Base-by-base conservation (phyloP, 2,329 filamentous ascomycete species). In the Hymenoscyphus repandus region DNA sequence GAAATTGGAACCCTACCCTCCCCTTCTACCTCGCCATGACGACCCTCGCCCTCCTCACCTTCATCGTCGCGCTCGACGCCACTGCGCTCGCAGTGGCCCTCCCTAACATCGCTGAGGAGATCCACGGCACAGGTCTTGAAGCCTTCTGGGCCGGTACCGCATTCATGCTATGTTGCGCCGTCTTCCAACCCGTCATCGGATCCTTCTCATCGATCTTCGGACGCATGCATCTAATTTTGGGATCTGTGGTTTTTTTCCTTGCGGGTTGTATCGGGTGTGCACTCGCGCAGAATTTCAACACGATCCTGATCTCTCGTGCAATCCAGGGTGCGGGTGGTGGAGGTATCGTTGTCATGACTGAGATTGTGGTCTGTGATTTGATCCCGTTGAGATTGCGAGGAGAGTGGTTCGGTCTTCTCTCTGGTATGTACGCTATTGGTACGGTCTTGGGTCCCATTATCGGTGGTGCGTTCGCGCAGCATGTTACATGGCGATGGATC, bases 131-230 rank as follows among this genome's bases (percentile, higher is more conserved):
- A 0, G 76, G 74, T 2, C 72, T 79, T 33, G 71, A 85, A 65
- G 79, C 80, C 0, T 86, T 86, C 61, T 87, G 83, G 84, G 76
- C 80, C 12, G 84, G 83, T 5, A 86, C 83, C 3, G 80, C 79
- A 17, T 88, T 85, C 57, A 70, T 88, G 3, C 74, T 88, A 5
- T 77, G 80, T 3, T 80, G 77, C 47, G 80, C 83, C 0, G 75
- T 82, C 37, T 71, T 78, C 39, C 76, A 82, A 58, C 80, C 78
- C 41, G 64, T 65, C 55, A 59, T 64, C 58, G 45, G 43, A 6
- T 37, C 65, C 6, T 59, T 71, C 36, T 68, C 65, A 17, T 52
- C 69, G 32, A 65, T 67, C 22, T 70, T 71, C 43, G 69, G 69
- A 1, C 64, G 69, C 6, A 63, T 61, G 52, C 58, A 60, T 2